These are phyloP conservation scores for Globisporangium paddicum DNA, from an alignment of 352 stramenopile species.

Conservation along the genomic window DNA sequence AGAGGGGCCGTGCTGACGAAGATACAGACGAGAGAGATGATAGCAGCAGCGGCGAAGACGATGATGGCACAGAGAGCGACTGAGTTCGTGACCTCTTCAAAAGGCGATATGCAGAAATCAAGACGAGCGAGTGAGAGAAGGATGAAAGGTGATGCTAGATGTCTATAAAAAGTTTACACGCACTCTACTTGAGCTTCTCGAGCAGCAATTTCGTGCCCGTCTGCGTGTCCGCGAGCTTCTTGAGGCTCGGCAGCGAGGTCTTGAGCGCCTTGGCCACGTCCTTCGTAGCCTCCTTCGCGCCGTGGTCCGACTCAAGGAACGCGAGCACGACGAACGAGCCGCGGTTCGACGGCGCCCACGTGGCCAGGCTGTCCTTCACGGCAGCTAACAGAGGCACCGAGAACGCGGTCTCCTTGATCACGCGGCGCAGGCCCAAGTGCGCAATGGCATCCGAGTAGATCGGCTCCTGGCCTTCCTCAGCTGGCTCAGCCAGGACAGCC, in stretches of 20 bases:
- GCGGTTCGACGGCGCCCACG: slow-evolving; percentile 69
- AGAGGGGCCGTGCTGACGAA: slow-evolving; percentile 18
- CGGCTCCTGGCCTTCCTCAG: slow-evolving; percentile 35
- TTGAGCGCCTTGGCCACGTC: slow-evolving; percentile 64
- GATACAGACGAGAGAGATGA: slow-evolving; percentile 9
- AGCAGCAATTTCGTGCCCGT: slow-evolving; percentile 81
- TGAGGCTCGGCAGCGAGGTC: slow-evolving; percentile 42
- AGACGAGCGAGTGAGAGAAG: slow-evolving; percentile 10
- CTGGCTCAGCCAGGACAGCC: slow-evolving; percentile 34
- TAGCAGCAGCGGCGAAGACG: slow-evolving; percentile 14
- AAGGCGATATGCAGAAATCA: not conserved
- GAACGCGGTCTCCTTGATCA: slow-evolving; percentile 74
- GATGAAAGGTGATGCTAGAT: slow-evolving; percentile 13
- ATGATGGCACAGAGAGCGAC: slow-evolving; percentile 7
- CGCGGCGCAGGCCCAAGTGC: slow-evolving; percentile 62
- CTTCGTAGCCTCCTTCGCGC: slow-evolving; percentile 36
- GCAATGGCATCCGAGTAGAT: slow-evolving; percentile 72
- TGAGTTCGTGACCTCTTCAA: not conserved
- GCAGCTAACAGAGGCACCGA: slow-evolving; percentile 49
- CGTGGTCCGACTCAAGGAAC: slow-evolving; percentile 71
- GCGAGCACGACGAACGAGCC: slow-evolving; percentile 81
- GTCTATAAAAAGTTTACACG: slow-evolving; percentile 17
- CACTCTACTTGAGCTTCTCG: slow-evolving; percentile 67
- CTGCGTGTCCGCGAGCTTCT: slow-evolving; percentile 53
- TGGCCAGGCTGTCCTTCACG: slow-evolving; percentile 32